Conservation (phyloP, 768 basidiomycete genomes). For the Boletus barrowsii region DNA sequence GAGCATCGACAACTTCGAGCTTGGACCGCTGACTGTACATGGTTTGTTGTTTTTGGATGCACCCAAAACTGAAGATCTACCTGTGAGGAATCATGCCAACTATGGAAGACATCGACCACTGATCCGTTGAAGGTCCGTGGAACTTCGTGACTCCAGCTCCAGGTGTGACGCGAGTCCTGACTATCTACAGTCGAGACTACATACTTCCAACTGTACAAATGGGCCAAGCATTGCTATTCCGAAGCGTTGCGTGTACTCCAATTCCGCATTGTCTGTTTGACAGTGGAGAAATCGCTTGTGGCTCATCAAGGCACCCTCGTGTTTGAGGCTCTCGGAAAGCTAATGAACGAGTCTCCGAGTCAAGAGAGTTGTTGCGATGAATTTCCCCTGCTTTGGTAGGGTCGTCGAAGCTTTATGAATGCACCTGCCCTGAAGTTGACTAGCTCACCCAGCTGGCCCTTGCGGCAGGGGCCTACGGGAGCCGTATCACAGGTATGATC, state of each 20-base stretch:
- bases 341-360: constrained; percentile 84
- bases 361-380: constrained; percentile 73
- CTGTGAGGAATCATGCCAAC: too few species aligned
- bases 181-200: constrained; percentile 58
- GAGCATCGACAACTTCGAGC: too few species aligned
- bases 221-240: constrained; percentile 75
- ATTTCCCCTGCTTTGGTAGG: too few species aligned
- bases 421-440: constrained; percentile 78
- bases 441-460: constrained; percentile 61
- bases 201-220: constrained; percentile 79
- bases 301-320: constrained; percentile 20
- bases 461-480: constrained; percentile 74
- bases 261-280: constrained; percentile 68
- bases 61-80: too few species aligned
- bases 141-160: neutral
- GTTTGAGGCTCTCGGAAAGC: constrained; percentile 54
- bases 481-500: constrained; percentile 72
- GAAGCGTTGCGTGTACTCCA: constrained; percentile 80
- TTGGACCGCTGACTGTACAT: too few species aligned
- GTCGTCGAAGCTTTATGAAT: constrained; percentile 68
- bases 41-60: too few species aligned
- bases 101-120: too few species aligned
- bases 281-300: constrained; percentile 28
- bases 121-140: constrained; percentile 68
- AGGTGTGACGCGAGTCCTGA: neutral